Evolutionary conservation across 2,329 filamentous ascomycete species (phyloP), one percentile per base, ranked within the genome.

Genomic region (Orbilia oligospora): DNA sequence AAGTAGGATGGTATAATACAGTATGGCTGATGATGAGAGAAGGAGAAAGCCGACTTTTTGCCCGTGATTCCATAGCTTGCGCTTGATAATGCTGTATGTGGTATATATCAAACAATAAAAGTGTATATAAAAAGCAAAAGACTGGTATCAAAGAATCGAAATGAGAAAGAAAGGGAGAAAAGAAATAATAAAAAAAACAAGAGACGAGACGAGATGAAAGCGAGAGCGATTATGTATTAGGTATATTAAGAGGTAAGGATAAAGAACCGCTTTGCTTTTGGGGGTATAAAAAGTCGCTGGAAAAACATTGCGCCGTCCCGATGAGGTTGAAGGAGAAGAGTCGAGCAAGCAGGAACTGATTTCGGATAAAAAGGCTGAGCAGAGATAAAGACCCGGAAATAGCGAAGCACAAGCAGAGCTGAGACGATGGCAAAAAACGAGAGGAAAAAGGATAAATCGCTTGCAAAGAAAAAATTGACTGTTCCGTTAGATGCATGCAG

Each of bases 251-350:
- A 41, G 38, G 56, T 30, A 41, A 53, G 44, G 20, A 61, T 22
- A 58, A 76, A 70, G 24, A 58, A 66, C 20, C 44, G 63, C 61
- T 68, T 71, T 71, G 67, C 67, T 71, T 77, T 77, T 72, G 46
- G 68, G 49, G 75, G 68, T 78, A 78, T 78, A 78, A 77, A 69
- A 68, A 65, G 68, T 78, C 75, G 75, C 75, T 78, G 68, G 68
- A 78, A 78, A 71, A 72, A 78, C 67, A 78, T 71, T 68, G 75
- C 68, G 68, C 75, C 75, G 75, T 78, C 75, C 75, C 75, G 75
- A 72, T 78, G 75, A 76, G 58, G 69, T 67, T 68, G 70, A 68
- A 73, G 33, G 56, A 44, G 56, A 65, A 61, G 27, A 69, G 61
- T 68, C 56, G 48, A 71, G 53, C 64, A 63, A 63, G 71, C 53